A percentile compares a stretch with the other conserved stretches of the same genome.
Evolutionary conservation across 1,284 basidiomycete species (phyloP).

Genomic region (Ceratobasidium theobromae): DNA sequence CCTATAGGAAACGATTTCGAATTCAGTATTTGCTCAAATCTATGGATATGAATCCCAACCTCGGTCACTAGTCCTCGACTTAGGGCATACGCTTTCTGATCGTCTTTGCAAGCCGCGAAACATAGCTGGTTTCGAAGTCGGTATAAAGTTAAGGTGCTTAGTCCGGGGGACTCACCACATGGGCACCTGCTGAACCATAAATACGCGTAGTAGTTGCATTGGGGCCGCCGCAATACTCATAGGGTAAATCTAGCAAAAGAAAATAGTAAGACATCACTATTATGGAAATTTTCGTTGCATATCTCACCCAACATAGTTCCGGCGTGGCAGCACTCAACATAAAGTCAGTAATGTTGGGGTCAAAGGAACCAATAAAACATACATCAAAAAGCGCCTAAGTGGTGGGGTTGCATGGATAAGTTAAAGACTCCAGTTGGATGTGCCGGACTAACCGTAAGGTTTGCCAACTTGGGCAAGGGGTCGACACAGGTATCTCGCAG

Average conservation of each 20-base stretch:
- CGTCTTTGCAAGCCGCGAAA: constrained; percentile 2
- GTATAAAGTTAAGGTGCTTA: not conserved
- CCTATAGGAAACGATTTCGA: not conserved
- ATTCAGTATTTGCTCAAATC: too few relatives aligned
- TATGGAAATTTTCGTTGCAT: not conserved
- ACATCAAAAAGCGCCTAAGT: constrained; percentile 18
- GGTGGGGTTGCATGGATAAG: not conserved
- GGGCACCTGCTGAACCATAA: not conserved
- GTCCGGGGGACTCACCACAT: not conserved
- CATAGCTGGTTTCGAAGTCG: not conserved
- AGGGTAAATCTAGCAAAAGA: constrained; percentile 3
- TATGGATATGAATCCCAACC: not conserved
- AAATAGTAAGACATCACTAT: not conserved
- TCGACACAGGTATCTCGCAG: not conserved
- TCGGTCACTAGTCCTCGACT: not conserved
- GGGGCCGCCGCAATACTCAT: not conserved
- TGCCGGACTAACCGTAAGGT: constrained; percentile 9
- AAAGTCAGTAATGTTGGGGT: not conserved
- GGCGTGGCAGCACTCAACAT: constrained; percentile 6
- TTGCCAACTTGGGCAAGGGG: not conserved
- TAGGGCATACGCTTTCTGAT: not conserved
- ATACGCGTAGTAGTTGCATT: not conserved
- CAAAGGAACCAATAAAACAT: not conserved
- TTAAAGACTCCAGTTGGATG: not conserved
- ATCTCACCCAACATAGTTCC: constrained; percentile 11